A percentile compares a stretch with the other conserved stretches of the same genome.
phyloP scores from a whole-genome alignment of 805 yeast species.

The Ogataea allantospora region DNA sequence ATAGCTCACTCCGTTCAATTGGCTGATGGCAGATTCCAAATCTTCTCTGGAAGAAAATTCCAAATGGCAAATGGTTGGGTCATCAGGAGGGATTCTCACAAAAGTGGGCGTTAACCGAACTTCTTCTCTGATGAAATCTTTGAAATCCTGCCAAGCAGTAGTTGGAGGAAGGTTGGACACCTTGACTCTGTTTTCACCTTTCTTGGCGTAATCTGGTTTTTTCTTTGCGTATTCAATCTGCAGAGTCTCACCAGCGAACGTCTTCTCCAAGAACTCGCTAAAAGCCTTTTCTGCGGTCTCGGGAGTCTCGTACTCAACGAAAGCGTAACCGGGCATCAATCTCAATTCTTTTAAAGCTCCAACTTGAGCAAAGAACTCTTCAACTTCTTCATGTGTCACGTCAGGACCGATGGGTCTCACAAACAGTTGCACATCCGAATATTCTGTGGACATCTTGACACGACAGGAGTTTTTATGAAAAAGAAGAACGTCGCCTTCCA shows the following conservation, averaged over 20 bases:
- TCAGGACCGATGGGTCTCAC: slow-evolving; percentile 39
- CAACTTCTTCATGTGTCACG: slow-evolving; percentile 50
- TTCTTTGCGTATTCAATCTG: slow-evolving; percentile 55
- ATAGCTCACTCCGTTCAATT: slow-evolving; percentile 68
- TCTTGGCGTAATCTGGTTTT: slow-evolving; percentile 51
- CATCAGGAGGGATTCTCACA: slow-evolving; percentile 48
- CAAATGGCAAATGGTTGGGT: slow-evolving; percentile 46
- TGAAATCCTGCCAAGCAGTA: slow-evolving; percentile 83
- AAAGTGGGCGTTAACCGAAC: slow-evolving; percentile 63
- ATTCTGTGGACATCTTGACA: slow-evolving; percentile 24
- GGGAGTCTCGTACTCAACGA: slow-evolving; percentile 75
- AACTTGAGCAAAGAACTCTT: slow-evolving; percentile 62
- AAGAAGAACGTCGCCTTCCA: slow-evolving; percentile 5
- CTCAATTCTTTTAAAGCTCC: slow-evolving; percentile 70
- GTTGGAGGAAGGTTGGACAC: slow-evolving; percentile 70
- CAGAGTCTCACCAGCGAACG: slow-evolving; percentile 49
- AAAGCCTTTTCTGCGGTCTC: slow-evolving; percentile 52
- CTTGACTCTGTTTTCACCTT: slow-evolving; percentile 72
- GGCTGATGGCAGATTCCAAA: slow-evolving; percentile 68
- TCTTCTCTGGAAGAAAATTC: slow-evolving; percentile 69
- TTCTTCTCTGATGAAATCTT: slow-evolving; percentile 85
- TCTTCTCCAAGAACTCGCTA: slow-evolving; percentile 43
- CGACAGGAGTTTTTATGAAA: slow-evolving; percentile 6
- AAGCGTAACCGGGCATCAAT: slow-evolving; percentile 81
- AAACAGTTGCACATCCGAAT: slow-evolving; percentile 37